Evolutionary conservation across 345 rosid species (phyloP), one percentile per base, ranked within the genome.

Genomic region (Raphanus raphanistrum): DNA sequence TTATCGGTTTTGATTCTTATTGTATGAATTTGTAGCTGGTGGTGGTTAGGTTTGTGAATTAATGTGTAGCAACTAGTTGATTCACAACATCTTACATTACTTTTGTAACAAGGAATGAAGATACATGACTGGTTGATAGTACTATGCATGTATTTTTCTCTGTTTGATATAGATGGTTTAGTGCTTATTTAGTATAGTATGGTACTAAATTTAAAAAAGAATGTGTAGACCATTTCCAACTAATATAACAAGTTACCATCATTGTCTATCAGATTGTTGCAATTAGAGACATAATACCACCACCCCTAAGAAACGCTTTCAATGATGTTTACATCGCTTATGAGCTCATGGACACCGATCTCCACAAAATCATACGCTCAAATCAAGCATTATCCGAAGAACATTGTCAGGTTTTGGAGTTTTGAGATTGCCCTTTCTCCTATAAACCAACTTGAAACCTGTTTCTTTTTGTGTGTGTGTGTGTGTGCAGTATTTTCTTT

Each of bases 261-360:
- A 28, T 57, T 38, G 5, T 38, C 2, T 28, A 71, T 73, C 89
- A 92, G 99, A 92, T 95, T 73, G 96, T 92, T 82, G 98, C 97
- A 68, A 92, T 95, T 82, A 92, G 98, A 87, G 99, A 95, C 80
- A 90, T 95, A 73, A 89, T 95, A 55, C 99, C 98, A 4, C 98
- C 99, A 27, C 90, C 98, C 6, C 87, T 80, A 81, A 90, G 99
- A 78, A 92, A 86, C 36, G 75, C 72, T 17, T 92, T 95, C 76
- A 87, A 95, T 72, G 98, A 95, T 85, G 99, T 95, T 79, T 95
- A 95, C 81, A 92, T 95, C 9, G 98, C 94, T 2, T 95, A 95
- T 82, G 99, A 92, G 80, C 83, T 92, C 25, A 95, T 92, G 99
- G 99, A 92, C 82, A 90, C 96, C 66, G 94, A 92, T 79, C 86